Base-by-base conservation (phyloP, 148 eudicot species). In the Amaranthus palmeri region DNA sequence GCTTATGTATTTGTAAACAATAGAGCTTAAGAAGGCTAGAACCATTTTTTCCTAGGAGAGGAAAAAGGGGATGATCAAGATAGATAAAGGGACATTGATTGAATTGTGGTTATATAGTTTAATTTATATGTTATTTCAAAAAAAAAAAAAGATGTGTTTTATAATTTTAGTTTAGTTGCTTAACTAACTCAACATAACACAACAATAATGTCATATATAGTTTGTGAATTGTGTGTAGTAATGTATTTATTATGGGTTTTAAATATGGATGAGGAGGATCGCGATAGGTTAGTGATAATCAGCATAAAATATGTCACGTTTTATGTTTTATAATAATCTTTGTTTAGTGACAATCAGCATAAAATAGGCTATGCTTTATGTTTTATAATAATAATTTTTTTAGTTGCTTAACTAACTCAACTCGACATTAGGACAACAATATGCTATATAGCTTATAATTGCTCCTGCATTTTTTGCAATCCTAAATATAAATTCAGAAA, bases 131-230 rank as follows among this genome's bases (percentile, higher is more conserved):
- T 14, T 25, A 1, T 25, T 25, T 25, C 36, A 25, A 25, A 25
- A 25, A 25, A 25, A 25, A 25, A 25, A 25, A 25, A 25, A 25
- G 1, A 25, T 0, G 36, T 25, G 36, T 25, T 25, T 55, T 53
- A 65, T 40, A n/a, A n/a, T 48, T 46, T 77, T 40, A 72, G 76
- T 77, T 77, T 71, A 77, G 80, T 77, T 57, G 80, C 68, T 77
- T 65, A 77, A 77, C 80, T 71, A 77, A 77, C 60, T 57, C 76
- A 77, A n/a, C 10, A 25, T 25, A 25, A 25, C 25, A 65, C 53
- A 46, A 36, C n/a, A 17, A 17, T 4, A 17, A 58, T 25, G 11
- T 53, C 36, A 25, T 25, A 25, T 25, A 25, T 25, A 25, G 36
- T 25, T 25, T 25, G 36, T 25, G 36, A 25, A 25, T 25, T 25